Evolutionary conservation across 345 rosid genomes (phyloP).

Genomic region (Linum tenue): DNA sequence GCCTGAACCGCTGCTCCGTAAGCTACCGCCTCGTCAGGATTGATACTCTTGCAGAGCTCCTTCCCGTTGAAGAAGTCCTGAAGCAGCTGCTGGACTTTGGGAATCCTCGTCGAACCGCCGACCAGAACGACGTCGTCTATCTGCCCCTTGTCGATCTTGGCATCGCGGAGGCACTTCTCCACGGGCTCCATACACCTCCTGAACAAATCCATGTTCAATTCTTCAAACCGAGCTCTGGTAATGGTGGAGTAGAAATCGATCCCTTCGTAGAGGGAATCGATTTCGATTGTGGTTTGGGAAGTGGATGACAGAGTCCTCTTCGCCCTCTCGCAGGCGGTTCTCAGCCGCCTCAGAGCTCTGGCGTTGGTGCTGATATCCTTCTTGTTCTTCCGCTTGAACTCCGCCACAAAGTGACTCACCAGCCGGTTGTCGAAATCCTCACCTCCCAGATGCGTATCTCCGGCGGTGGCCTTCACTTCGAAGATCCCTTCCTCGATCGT

Average conservation of each 20-base stretch:
- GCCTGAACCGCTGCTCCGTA: conserved; percentile 3
- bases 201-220: conserved; percentile 1
- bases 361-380: background rate
- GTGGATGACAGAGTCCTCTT: no score
- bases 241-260: no score
- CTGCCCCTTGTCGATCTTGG: conserved; percentile 3
- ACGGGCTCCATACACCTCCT: conserved; percentile 7
- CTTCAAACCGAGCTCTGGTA: no score
- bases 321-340: no score
- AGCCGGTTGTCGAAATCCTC: conserved; percentile 12
- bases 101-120: conserved; percentile 11
- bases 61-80: background rate
- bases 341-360: background rate
- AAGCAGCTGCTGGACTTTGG: conserved; percentile 2
- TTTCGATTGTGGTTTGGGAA: no score
- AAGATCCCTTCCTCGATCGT: no score
- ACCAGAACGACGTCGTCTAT: conserved; percentile 4
- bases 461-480: no score
- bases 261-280: no score
- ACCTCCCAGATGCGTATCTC: no score
- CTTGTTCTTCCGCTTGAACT: background rate
- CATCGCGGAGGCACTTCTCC: conserved; percentile 6
- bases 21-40: background rate
- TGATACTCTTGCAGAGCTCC: background rate
- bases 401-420: conserved; percentile 21